Percentiles rank a stretch among this genome's conserved stretches.
Conservation (phyloP, 768 basidiomycete genomes). For the Flagelloscypha sp. region DNA sequence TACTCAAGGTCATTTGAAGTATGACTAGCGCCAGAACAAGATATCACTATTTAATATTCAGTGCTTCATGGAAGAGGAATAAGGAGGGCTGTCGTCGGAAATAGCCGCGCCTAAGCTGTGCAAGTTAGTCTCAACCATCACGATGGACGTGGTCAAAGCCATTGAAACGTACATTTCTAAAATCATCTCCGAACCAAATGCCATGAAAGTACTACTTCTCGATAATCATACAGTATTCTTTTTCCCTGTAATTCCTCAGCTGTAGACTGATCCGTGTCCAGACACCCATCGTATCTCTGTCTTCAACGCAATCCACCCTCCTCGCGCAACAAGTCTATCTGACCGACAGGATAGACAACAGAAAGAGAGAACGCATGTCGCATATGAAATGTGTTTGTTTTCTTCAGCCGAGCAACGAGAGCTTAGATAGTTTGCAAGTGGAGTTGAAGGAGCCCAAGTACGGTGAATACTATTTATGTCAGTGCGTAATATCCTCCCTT, state of each 20-base stretch:
- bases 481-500: conserved; percentile 63
- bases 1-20: too few relatives aligned
- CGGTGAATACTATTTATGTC: conserved; percentile 98
- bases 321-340: conserved; percentile 96
- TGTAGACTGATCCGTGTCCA: conserved; percentile 19
- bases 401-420: conserved; percentile 73
- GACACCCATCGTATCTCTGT: conserved; percentile 94
- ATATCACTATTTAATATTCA: too few relatives aligned
- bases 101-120: too few relatives aligned
- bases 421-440: conserved; percentile 71
- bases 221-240: conserved; percentile 83
- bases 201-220: conserved; percentile 94
- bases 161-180: conserved; percentile 90
- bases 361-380: conserved; percentile 80
- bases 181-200: conserved; percentile 73
- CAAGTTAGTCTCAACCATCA: conserved; percentile 2
- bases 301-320: conserved; percentile 88
- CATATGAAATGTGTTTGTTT: conserved; percentile 98
- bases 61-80: too few relatives aligned
- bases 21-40: too few relatives aligned
- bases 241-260: neutral
- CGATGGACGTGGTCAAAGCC: conserved; percentile 94
- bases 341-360: conserved; percentile 96
- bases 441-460: conserved; percentile 90
- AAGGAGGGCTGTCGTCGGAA: too few relatives aligned